phyloP scores from a whole-genome alignment of 2,329 filamentous ascomycete species.

The Colletotrichum somersetense region DNA sequence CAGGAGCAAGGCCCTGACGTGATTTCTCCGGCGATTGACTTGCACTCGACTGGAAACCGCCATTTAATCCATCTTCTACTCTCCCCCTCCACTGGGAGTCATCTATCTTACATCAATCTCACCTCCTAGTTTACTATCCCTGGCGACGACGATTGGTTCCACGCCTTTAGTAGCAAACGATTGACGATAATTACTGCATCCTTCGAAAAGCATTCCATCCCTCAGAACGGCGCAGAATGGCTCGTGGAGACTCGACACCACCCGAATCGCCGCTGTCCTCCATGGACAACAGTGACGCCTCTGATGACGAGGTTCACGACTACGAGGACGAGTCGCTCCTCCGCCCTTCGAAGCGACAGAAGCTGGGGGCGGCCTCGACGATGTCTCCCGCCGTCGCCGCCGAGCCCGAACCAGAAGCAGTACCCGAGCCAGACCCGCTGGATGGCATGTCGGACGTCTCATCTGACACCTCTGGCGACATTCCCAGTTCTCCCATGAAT shows the following conservation, averaged over 20 bases:
- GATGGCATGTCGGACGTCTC: conserved; percentile 80
- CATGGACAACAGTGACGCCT: conserved; percentile 40
- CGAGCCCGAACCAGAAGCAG: conserved; percentile 40
- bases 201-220: conserved; percentile 27
- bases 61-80: conserved; percentile 2
- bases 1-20: conserved; percentile 11
- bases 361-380: conserved; percentile 51
- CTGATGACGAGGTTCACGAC: conserved; percentile 40
- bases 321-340: conserved; percentile 48
- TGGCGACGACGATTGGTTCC: conserved; percentile 9
- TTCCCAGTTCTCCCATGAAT: conserved; percentile 78
- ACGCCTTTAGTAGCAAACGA: conserved; percentile 12
- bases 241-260: conserved; percentile 36
- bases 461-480: conserved; percentile 89
- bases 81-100: background rate
- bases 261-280: conserved; percentile 42
- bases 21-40: conserved; percentile 21
- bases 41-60: background rate
- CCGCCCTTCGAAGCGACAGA: conserved; percentile 53
- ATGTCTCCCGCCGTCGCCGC: conserved; percentile 60
- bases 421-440: conserved; percentile 63
- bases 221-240: conserved; percentile 20
- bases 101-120: background rate
- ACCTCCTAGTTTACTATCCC: background rate
- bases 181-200: conserved; percentile 21